Base-by-base conservation (phyloP, 345 rosid species). In the Psidium guajava region DNA sequence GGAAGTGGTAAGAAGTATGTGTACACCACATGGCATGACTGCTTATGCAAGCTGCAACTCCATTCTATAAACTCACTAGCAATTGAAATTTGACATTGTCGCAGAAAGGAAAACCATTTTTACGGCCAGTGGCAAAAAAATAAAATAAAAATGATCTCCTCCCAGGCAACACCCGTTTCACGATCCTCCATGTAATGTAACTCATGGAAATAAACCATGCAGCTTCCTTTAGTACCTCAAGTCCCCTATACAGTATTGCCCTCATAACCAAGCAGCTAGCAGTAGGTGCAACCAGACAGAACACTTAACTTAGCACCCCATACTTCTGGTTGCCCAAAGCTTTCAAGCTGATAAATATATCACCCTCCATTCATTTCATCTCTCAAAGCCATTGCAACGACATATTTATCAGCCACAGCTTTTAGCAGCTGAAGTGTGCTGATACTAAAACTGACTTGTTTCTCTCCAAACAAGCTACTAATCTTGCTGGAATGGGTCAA, bases 91-190 rank as follows among this genome's bases (percentile, higher is more conserved):
- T 28, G 74, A 61, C 98, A 97, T 97, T 7, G 99, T 96, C 0
- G 98, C 98, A 0, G 98, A 97, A 83, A 97, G 98, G 75, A 97
- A 97, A 87, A 96, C 98, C 99, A 97, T 94, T 90, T 97, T 97
- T 87, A 95, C 95, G 52, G 93, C 98, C 54, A 98, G 98, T 0
- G 96, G 98, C 92, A 95, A 85, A 89, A 96, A 97, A 51, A 94
- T n/a, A 90, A 49, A 95, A 4, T 22, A 56, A 24, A 16, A 24
- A 16, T 94, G 91, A 96, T 96, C 93, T 96, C 98, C 85, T 97
- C 98, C 98, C 99, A 96, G 59, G 95, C 98, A 87, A 96, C 98
- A 4, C 98, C 96, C 85, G 96, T 90, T 88, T 96, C 98, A 73
- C 96, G 91, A 88, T 97, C 99, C 87, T 93, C 95, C 98, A 93